Base-by-base conservation (phyloP, 331 rosid species). In the Stylosanthes scabra region DNA sequence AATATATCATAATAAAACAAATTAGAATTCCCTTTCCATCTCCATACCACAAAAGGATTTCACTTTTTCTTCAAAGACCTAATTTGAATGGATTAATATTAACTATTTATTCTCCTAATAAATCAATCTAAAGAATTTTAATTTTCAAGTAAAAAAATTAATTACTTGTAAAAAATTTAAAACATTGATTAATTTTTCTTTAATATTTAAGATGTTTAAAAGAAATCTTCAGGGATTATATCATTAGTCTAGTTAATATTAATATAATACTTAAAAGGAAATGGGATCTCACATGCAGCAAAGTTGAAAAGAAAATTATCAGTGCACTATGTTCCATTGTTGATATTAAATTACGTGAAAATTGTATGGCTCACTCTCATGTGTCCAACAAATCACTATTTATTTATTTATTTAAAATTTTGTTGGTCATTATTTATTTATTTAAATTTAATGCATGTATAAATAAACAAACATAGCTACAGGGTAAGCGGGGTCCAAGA, bases 401-500 rank as follows among this genome's bases (percentile, higher is more conserved):
- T 34, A 34, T 34, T 34, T 4, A 34, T 34, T 34, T 34, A 20
- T 20, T n/a, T 20, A 20, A 20, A 20, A 0, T 20, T 20, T n/a
- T 20, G 0, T 20, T 20, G 25, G 25, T 34, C 4, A 3, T 34
- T 34, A 34, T 34, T 34, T 34, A 34, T 34, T 34, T 34, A 34
- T 4, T 34, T 4, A 34, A 34, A 34, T 1, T 44, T 46, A 49
- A 49, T 49, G 16, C 55, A 5, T 12, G 12, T 15, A n/a, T 12
- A 49, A 49, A 49, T 49, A 49, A 34, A 34, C 39, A 34, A 34
- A 15, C 55, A 49, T 13, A 7, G 2, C 55, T 49, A 3, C 51
- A 46, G 51, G 51, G 51, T 13, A 8, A 46, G 51, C 51, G 1
- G 72, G 82, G 85, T 69, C 74, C 79, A 68, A 37, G 67, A 37